Evolutionary conservation across 495 filamentous ascomycete species (phyloP).

Genomic region (Haplographium delicatum): DNA sequence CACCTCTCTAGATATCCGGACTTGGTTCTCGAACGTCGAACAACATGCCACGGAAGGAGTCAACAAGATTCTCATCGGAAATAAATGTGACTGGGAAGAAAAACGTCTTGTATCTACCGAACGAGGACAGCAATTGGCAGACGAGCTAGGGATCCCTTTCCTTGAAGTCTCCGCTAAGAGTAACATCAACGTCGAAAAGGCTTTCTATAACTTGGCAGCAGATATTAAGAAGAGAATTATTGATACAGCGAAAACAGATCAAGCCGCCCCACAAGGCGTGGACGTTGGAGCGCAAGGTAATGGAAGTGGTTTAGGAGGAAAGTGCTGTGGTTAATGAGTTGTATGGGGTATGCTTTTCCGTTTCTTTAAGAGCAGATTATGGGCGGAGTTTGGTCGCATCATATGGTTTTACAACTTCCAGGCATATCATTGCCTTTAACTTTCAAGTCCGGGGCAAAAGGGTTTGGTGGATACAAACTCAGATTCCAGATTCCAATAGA

Average conservation of each 20-base stretch:
- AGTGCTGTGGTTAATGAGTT: constrained; percentile 68
- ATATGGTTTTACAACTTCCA: constrained; percentile 25
- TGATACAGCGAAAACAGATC: constrained; percentile 77
- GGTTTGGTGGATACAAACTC: background rate
- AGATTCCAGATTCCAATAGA: background rate
- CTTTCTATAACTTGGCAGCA: constrained; percentile 89
- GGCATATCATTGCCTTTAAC: constrained; percentile 13
- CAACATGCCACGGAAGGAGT: constrained; percentile 98
- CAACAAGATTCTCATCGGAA: constrained; percentile 99
- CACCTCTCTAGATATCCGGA: constrained; percentile 74
- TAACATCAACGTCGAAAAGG: constrained; percentile 99
- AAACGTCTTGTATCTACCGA: constrained; percentile 92
- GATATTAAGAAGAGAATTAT: constrained; percentile 97
- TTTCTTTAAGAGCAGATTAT: constrained; percentile 26
- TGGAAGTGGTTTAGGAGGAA: constrained; percentile 58
- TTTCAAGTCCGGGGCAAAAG: background rate
- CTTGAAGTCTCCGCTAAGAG: constrained; percentile 97
- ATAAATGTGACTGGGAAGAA: constrained; percentile 99
- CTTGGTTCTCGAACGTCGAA: constrained; percentile 99
- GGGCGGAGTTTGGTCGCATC: constrained; percentile 28
- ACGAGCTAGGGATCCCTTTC: constrained; percentile 97
- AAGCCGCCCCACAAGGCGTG: constrained; percentile 56
- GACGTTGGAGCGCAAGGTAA: constrained; percentile 61
- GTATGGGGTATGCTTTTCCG: constrained; percentile 13
- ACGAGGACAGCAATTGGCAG: constrained; percentile 85